Base-by-base conservation (phyloP, 1,139 yeast genomes). In the Yamadazyma taylorii region DNA sequence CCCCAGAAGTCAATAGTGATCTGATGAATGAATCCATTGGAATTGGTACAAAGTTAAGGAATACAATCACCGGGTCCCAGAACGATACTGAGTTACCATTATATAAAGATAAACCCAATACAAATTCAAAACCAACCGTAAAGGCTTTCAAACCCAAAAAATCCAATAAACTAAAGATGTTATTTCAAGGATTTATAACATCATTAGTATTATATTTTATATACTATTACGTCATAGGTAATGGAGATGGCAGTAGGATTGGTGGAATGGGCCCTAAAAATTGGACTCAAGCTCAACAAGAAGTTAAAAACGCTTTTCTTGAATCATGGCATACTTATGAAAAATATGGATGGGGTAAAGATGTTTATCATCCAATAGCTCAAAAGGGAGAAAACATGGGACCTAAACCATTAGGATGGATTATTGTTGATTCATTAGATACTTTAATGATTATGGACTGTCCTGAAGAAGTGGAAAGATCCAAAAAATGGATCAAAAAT, bases 361-460 rank as follows among this genome's bases (percentile, higher is more conserved):
- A 63, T 45, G 60, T 52, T 1, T 63, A 52, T 37, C 64, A 61
- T 44, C 76, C 97, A 0, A 56, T 85, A 14, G 58, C 73, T 11
- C 75, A 79, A 38, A 58, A 52, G 1, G 89, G 88, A n/a, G 68
- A 74, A 41, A 85, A 88, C 53, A 85, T 88, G 89, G 90, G 88
- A 1, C 81, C 81, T 6, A 61, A 73, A 40, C 97, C 97, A 1
- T 63, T 90, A 49, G 98, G 98, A 2, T 90, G 97, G 97, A 86
- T 90, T 59, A 83, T 90, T 51, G 95, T 90, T 6, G 97, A 90
- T 58, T 74, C 95, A 1, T 61, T 92, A 38, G 97, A 92, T 54
- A 86, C 97, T 0, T 63, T 90, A 69, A 73, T 80, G 66, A 50
- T 90, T 22, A 89, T 90, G 96, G 89, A 78, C 24, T 75, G 88